Percentiles rank a stretch among this genome's conserved stretches.
Evolutionary conservation across 2,329 filamentous ascomycete species (phyloP).

Genomic region (Botrytis porri): DNA sequence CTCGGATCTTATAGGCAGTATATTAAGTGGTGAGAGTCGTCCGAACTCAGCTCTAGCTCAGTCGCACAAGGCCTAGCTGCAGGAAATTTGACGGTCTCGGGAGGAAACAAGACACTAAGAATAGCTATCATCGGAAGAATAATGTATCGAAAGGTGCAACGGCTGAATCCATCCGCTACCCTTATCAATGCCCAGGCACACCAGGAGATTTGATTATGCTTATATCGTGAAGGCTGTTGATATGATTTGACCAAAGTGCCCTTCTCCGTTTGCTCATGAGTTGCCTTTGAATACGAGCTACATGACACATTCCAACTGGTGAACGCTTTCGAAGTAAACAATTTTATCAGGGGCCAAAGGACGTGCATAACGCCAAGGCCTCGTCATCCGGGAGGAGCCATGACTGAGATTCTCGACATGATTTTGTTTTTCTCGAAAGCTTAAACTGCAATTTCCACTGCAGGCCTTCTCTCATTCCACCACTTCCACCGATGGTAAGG

Average conservation of each 20-base stretch:
- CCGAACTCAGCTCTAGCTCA: conserved; percentile 2
- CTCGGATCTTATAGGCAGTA: conserved; percentile 1
- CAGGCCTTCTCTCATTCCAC: neutral
- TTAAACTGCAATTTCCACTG: neutral
- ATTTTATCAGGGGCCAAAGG: neutral
- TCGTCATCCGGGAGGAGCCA: neutral
- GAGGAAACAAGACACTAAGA: conserved; percentile 5
- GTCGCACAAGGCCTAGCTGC: neutral
- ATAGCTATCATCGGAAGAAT: conserved; percentile 7
- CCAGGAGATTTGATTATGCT: neutral
- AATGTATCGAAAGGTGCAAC: neutral
- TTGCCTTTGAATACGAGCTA: neutral
- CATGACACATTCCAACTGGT: neutral
- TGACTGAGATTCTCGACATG: neutral
- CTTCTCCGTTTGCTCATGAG: neutral
- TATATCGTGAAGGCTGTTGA: neutral
- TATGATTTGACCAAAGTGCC: neutral
- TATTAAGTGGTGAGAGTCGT: conserved; percentile 2
- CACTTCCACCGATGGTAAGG: neutral
- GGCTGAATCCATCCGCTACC: conserved; percentile 1
- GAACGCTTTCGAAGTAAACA: neutral
- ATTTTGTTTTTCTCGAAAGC: neutral
- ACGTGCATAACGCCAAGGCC: conserved; percentile 4
- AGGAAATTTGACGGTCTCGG: conserved; percentile 3
- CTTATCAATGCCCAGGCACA: neutral